Evolutionary conservation across 441 rosid genomes (phyloP).

Genomic region (Eruca vesicaria): DNA sequence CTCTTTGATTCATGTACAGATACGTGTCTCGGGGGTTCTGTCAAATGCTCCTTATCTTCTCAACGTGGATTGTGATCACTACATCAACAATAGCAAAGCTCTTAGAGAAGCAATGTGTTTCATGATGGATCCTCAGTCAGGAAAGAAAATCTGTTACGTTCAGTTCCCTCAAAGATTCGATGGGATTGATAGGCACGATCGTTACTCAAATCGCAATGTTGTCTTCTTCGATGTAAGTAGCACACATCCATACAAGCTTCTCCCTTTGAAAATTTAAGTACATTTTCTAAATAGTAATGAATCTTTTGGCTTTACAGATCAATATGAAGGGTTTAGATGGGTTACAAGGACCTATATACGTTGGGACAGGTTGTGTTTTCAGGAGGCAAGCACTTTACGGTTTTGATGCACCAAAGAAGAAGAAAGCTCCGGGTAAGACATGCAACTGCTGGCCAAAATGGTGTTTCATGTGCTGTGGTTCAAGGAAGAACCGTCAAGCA

Average conservation of each 20-base stretch:
- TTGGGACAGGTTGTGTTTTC: constrained; percentile 97
- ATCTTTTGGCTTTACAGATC: constrained; percentile 50
- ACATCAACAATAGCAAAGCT: constrained; percentile 91
- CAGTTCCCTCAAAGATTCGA: too few species aligned
- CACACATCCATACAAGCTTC: background rate
- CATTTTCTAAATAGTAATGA: background rate
- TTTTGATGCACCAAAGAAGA: constrained; percentile 79
- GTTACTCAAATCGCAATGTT: constrained; percentile 90
- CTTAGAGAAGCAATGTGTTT: constrained; percentile 97
- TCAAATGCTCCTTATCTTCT: constrained; percentile 89
- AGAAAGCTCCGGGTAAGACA: constrained; percentile 74
- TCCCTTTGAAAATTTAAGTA: background rate
- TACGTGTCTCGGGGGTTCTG: constrained; percentile 82
- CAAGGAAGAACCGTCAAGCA: constrained; percentile 53
- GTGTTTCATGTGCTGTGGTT: constrained; percentile 62
- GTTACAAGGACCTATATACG: constrained; percentile 95
- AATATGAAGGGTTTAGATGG: too few species aligned
- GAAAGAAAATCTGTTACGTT: constrained; percentile 88
- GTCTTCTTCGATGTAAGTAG: constrained; percentile 91
- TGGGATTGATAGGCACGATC: too few species aligned
- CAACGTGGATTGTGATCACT: constrained; percentile 96
- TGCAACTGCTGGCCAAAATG: constrained; percentile 95
- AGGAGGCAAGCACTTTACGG: too few species aligned
- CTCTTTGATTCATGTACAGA: constrained; percentile 37
- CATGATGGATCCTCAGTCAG: constrained; percentile 92